phyloP scores from a whole-genome alignment of 345 rosid genomes.

The Noccaea caerulescens region DNA sequence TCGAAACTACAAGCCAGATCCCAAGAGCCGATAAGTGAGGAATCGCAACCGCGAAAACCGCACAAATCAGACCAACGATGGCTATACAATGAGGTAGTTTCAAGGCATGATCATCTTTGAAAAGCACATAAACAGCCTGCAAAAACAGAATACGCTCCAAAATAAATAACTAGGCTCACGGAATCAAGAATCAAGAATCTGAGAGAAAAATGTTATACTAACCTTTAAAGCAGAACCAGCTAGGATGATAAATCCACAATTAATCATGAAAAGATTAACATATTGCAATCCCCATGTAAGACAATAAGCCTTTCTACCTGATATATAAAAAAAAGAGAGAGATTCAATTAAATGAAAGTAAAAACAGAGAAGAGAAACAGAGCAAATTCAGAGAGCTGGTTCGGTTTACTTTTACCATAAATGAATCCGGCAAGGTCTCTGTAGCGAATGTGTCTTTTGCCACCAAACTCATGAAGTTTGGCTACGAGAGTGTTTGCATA shows the following conservation, averaged over 20 bases:
- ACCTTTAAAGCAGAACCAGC: slow-evolving; percentile 89
- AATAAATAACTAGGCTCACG: slow-evolving; percentile 18
- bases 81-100: slow-evolving; percentile 63
- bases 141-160: slow-evolving; percentile 13
- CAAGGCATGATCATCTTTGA: slow-evolving; percentile 52
- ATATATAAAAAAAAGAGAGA: background rate
- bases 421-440: slow-evolving; percentile 85
- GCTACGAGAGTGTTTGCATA: slow-evolving; percentile 81
- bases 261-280: slow-evolving; percentile 82
- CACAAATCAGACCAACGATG: slow-evolving; percentile 57
- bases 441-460: slow-evolving; percentile 88
- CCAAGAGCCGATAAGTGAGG: slow-evolving; percentile 88
- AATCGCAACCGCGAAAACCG: slow-evolving; percentile 69
- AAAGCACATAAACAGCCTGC: slow-evolving; percentile 63
- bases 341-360: slow-evolving; percentile 5
- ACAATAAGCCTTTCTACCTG: slow-evolving; percentile 72
- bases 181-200: slow-evolving; percentile 1
- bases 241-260: slow-evolving; percentile 73
- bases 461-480: slow-evolving; percentile 81
- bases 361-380: background rate
- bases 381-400: background rate
- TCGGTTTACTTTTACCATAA: slow-evolving; percentile 55
- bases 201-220: slow-evolving; percentile 1
- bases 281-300: slow-evolving; percentile 78
- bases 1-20: slow-evolving; percentile 81